Evolutionary conservation across 805 yeast species (phyloP).

Genomic region (Metahyphopichia silvanorum): DNA sequence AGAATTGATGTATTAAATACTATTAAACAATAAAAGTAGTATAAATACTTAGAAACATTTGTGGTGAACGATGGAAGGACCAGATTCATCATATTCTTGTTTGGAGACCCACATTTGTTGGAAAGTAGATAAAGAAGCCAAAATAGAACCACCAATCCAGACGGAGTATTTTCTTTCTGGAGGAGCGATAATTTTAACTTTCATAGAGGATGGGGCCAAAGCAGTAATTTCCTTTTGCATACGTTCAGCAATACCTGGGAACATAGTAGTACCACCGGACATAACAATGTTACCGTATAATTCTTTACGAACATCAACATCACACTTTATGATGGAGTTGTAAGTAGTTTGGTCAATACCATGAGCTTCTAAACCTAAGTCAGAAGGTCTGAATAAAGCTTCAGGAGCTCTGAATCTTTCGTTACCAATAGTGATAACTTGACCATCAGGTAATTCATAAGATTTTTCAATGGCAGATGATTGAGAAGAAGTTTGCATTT

Average conservation of each 20-base stretch:
- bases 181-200: constrained; percentile 98
- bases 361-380: constrained; percentile 85
- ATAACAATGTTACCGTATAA: constrained; percentile 98
- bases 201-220: constrained; percentile 99
- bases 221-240: constrained; percentile 99
- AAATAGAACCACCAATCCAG: constrained; percentile 99
- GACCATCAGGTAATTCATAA: constrained; percentile 99
- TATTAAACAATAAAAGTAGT: not conserved
- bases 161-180: constrained; percentile 99
- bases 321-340: constrained; percentile 97
- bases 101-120: constrained; percentile 99
- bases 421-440: constrained; percentile 98
- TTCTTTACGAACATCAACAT: constrained; percentile 98
- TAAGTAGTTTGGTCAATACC: constrained; percentile 98
- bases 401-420: constrained; percentile 99
- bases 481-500: constrained; percentile 98
- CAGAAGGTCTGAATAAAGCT: constrained; percentile 98
- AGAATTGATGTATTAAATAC: too few species aligned
- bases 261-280: constrained; percentile 99
- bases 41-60: constrained; percentile 69
- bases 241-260: constrained; percentile 99
- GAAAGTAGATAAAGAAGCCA: constrained; percentile 98
- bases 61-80: constrained; percentile 98
- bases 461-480: constrained; percentile 97
- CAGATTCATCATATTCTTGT: constrained; percentile 99